These are phyloP conservation scores for Hansenula sp. DNA, from an alignment of 1,139 yeast genomes.

Conservation along the genomic window DNA sequence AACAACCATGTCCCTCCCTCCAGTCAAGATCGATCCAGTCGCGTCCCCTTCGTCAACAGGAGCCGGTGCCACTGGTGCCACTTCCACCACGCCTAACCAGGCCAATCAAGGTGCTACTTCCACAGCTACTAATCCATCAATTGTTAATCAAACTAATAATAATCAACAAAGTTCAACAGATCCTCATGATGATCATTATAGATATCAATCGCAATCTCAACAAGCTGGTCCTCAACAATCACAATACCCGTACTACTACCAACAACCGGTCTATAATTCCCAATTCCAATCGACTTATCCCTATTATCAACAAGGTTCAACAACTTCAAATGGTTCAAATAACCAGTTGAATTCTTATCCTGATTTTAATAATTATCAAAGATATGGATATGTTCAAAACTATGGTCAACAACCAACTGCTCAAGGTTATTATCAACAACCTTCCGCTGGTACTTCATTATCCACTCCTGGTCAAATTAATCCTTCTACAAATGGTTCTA, in stretches of 20 bases:
- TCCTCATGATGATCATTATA: background rate
- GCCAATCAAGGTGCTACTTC: background rate
- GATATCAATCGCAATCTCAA: background rate
- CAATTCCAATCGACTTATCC: background rate
- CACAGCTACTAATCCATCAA: background rate
- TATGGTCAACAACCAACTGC: slow-evolving; percentile 24
- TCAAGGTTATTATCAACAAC: slow-evolving; percentile 12
- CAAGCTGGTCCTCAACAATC: background rate
- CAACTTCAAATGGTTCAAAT: slow-evolving; percentile 4
- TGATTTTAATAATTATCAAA: slow-evolving; percentile 20
- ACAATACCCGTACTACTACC: slow-evolving; percentile 1
- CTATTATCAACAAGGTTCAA: background rate
- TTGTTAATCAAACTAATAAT: background rate
- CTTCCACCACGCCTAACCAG: too few relatives aligned
- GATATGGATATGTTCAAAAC: slow-evolving; percentile 23
- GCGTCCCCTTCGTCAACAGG: too few relatives aligned
- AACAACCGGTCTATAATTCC: slow-evolving; percentile 1
- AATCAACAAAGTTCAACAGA: background rate
- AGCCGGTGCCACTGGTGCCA: too few relatives aligned
- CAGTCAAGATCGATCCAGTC: too few relatives aligned
- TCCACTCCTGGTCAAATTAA: slow-evolving; percentile 5
- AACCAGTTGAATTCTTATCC: slow-evolving; percentile 10
- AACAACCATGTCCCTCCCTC: too few relatives aligned
- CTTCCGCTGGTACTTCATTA: slow-evolving; percentile 8
- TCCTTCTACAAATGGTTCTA: too few relatives aligned